Conservation (phyloP, 2,329 filamentous ascomycete genomes). For the Pleoardoris graminearum region DNA sequence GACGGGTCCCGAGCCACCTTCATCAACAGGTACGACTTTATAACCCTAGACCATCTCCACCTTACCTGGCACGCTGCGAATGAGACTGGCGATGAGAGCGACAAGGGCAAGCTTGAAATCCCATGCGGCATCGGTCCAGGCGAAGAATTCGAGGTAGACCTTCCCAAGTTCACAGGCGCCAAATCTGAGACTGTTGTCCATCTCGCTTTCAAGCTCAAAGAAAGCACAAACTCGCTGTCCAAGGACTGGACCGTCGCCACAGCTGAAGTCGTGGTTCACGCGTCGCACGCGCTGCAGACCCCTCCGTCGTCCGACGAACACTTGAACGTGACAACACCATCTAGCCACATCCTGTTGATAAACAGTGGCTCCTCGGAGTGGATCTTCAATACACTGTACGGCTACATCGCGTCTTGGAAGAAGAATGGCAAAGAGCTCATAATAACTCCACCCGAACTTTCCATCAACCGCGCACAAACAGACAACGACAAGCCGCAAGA, state of each 20-base stretch:
- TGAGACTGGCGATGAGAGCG: neutral
- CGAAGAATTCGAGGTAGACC: conserved; percentile 29
- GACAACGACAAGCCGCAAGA: conserved; percentile 65
- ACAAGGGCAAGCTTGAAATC: conserved; percentile 21
- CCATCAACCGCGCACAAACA: conserved; percentile 67
- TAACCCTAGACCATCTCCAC: conserved; percentile 43
- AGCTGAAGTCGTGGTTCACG: conserved; percentile 33
- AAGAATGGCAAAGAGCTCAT: conserved; percentile 38
- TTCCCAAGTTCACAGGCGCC: conserved; percentile 21
- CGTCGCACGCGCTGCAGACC: conserved; percentile 14
- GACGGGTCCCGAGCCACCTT: conserved; percentile 30
- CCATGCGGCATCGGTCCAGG: conserved; percentile 31
- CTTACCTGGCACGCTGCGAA: conserved; percentile 19
- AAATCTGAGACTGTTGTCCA: conserved; percentile 23
- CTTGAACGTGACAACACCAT: conserved; percentile 34
- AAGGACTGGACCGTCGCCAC: conserved; percentile 30
- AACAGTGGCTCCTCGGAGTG: conserved; percentile 46
- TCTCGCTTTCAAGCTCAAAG: conserved; percentile 40
- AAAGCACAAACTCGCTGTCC: conserved; percentile 21
- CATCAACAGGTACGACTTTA: conserved; percentile 43
- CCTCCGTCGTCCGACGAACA: conserved; percentile 48
- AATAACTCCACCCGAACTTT: conserved; percentile 45
- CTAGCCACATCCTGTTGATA: conserved; percentile 28
- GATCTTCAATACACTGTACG: conserved; percentile 56
- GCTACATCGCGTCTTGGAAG: conserved; percentile 40